These are phyloP conservation scores for Phlebopus sp. DNA, from an alignment of 1,284 basidiomycete genomes.

Conservation along the genomic window DNA sequence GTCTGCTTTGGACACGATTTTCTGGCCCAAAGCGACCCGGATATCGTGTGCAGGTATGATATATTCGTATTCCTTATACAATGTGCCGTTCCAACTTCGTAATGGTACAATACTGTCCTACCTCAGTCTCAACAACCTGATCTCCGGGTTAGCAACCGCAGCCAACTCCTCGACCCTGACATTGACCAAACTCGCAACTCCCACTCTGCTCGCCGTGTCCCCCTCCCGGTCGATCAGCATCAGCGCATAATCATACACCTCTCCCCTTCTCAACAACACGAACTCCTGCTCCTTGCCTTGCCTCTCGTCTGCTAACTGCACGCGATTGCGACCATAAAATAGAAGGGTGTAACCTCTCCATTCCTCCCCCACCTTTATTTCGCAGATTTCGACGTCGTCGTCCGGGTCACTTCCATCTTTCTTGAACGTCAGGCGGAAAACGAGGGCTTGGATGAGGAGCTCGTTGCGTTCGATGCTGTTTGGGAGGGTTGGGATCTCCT, in stretches of 20 bases:
- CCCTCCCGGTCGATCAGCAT: conserved; percentile 4
- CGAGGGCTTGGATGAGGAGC: conserved; percentile 9
- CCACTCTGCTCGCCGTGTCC: conserved; percentile 1
- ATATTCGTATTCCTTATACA: too few species aligned
- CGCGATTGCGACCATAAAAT: neutral
- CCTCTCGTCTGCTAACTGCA: neutral
- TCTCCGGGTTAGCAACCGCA: too few species aligned
- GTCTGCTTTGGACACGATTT: too few species aligned
- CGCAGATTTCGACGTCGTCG: neutral
- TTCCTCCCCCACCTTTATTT: too few species aligned
- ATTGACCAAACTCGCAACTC: conserved; percentile 3
- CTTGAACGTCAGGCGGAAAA: conserved; percentile 2
- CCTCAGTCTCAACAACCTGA: too few species aligned
- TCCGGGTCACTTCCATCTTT: neutral
- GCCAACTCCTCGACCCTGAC: neutral
- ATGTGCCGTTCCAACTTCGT: too few species aligned
- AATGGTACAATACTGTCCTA: too few species aligned
- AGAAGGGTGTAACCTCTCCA: too few species aligned
- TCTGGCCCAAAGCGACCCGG: too few species aligned
- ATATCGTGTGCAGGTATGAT: too few species aligned
- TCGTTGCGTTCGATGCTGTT: neutral
- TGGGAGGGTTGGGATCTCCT: neutral
- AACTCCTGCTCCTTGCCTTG: neutral
- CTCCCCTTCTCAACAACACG: conserved; percentile 3
- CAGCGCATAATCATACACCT: neutral